Evolutionary conservation across 2,329 filamentous ascomycete genomes (phyloP).

Genomic region (Penicillium sp.): DNA sequence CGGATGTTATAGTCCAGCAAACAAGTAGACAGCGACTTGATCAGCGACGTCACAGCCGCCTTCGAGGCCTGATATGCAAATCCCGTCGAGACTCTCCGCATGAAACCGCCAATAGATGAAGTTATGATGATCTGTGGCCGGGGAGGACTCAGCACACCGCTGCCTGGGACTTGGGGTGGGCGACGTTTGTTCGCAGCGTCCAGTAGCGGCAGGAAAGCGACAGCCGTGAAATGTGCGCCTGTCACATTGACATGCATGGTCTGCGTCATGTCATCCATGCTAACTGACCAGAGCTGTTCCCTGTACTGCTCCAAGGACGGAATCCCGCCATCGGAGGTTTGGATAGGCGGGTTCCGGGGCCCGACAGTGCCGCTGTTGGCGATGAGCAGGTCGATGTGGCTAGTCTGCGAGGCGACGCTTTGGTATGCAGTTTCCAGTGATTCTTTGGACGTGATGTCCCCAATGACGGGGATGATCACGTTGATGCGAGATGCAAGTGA

Average conservation of each 20-base stretch:
- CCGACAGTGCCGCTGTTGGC: constrained; percentile 48
- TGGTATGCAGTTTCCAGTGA: constrained; percentile 40
- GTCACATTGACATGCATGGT: constrained; percentile 28
- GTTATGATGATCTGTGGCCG: constrained; percentile 22
- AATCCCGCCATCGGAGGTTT: constrained; percentile 25
- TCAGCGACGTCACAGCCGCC: constrained; percentile 14
- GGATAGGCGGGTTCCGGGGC: constrained; percentile 33
- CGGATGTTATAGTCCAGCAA: constrained; percentile 17
- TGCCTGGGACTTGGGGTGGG: background rate
- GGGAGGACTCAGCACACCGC: constrained; percentile 2
- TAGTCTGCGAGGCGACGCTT: constrained; percentile 40
- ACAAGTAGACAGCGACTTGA: constrained; percentile 6
- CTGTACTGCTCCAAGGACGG: constrained; percentile 21
- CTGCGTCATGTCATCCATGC: constrained; percentile 24
- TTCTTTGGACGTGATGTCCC: constrained; percentile 40
- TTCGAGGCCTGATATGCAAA: constrained; percentile 22
- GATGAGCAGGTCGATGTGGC: constrained; percentile 50
- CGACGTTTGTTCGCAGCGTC: constrained; percentile 26
- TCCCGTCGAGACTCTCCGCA: constrained; percentile 18
- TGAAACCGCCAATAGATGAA: constrained; percentile 20
- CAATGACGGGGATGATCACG: constrained; percentile 40
- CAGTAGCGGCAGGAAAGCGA: constrained; percentile 32
- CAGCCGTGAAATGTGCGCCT: constrained; percentile 28
- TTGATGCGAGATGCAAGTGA: constrained; percentile 18
- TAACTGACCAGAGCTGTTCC: constrained; percentile 26